A percentile compares a stretch with the other conserved stretches of the same genome.
Evolutionary conservation across 106 monocot genomes (phyloP).

Genomic region (Narthecium ossifragum): DNA sequence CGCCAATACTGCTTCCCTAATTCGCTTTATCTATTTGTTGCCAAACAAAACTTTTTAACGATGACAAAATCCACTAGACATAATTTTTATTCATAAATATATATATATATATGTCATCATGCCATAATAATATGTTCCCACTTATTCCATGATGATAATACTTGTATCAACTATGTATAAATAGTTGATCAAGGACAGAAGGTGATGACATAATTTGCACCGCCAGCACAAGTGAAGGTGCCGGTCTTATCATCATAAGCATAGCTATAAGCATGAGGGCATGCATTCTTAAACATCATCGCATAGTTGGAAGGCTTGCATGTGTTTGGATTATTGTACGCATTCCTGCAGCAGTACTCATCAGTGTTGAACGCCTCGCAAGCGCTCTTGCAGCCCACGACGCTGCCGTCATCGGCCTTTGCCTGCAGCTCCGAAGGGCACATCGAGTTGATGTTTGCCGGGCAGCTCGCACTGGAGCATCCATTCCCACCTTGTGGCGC

Average conservation of each 20-base stretch:
- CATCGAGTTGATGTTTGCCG: conserved; percentile 16
- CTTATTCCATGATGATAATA: too few relatives aligned
- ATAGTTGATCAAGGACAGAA: conserved; percentile 29
- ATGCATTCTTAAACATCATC: conserved; percentile 7
- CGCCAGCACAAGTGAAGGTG: conserved; percentile 17
- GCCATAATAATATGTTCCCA: too few relatives aligned
- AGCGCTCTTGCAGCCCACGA: conserved; percentile 29
- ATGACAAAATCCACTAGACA: too few relatives aligned
- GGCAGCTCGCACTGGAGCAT: conserved; percentile 20
- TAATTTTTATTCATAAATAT: too few relatives aligned
- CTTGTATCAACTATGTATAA: too few relatives aligned
- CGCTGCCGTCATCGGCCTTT: not conserved
- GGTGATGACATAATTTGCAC: conserved; percentile 15
- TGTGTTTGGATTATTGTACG: not conserved
- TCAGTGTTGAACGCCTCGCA: conserved; percentile 9
- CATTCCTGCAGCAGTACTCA: conserved; percentile 20
- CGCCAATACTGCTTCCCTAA: too few relatives aligned
- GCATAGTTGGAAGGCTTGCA: conserved; percentile 12
- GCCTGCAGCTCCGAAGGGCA: conserved; percentile 27
- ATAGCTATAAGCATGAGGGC: conserved; percentile 21
- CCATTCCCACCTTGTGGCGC: too few relatives aligned
- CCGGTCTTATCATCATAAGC: conserved; percentile 15
- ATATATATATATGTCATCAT: too few relatives aligned
- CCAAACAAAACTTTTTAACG: too few relatives aligned
- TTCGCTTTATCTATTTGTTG: too few relatives aligned